Base-by-base conservation (phyloP, 352 stramenopile species). In the Pythium periplocum region DNA sequence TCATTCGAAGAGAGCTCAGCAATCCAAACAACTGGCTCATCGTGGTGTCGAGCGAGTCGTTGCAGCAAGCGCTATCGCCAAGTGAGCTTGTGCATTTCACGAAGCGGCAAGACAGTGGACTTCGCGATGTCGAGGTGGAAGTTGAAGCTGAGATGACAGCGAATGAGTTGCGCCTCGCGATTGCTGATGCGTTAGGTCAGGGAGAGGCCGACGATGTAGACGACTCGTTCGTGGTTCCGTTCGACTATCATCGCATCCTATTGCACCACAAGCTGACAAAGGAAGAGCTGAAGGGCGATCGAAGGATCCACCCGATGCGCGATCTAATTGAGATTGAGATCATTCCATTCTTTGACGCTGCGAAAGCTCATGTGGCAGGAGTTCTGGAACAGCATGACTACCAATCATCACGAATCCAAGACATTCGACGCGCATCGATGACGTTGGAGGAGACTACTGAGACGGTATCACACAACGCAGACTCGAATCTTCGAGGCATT, bases 11-110 rank as follows among this genome's bases (percentile, higher is more conserved):
- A 44, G 51, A 47, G 12, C 51, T 92, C 17, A 35, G 57, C 11
- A 80, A 80, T 33, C 64, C 72, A 1, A 59, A 62, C 1, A 83
- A 83, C 54, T 90, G 82, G 78, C 42, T 66, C 2, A 62, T 92
- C 32, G 57, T 48, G 17, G 54, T 88, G 6, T 53, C 64, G 9
- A 33, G 80, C 3, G 9, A 53, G 17, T 65, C 68, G 0, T 47
- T 87, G 3, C 38, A 68, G 45, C 35, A n/a, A 1, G 51, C 59
- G 17, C 55, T 89, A n/a, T 72, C 55, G n/a, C 51, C 63, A 4
- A 4, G 35, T n/a, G 72, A 83, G 42, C 38, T 75, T 6, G 34
- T 48, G 4, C 51, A 53, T 47, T 39, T 62, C 40, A 57, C 63
- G 2, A 40, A 57, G 1, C 12, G 6, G 1, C 43, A 62, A 2